Conservation (phyloP, 2,329 filamentous ascomycete genomes). For the Diplocarpon mali region DNA sequence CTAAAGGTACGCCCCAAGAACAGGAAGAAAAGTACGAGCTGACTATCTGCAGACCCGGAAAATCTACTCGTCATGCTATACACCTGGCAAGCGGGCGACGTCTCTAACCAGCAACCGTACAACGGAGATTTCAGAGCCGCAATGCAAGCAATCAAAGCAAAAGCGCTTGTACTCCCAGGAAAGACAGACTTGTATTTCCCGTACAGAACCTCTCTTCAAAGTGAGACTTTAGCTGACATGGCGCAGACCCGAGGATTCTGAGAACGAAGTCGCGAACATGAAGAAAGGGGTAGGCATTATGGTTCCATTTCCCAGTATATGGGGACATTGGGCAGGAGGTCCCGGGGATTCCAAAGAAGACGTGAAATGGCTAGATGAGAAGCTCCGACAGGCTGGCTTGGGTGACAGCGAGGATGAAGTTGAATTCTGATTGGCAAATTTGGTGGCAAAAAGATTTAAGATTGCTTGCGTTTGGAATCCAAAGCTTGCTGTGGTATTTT, state of each 20-base stretch:
- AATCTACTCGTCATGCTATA: slow-evolving; percentile 65
- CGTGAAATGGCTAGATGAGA: slow-evolving; percentile 57
- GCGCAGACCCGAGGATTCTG: slow-evolving; percentile 59
- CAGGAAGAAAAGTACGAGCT: neutral
- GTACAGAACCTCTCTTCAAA: slow-evolving; percentile 25
- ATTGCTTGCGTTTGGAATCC: no score
- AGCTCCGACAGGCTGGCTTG: slow-evolving; percentile 20
- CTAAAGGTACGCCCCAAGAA: slow-evolving; percentile 38
- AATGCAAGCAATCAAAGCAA: slow-evolving; percentile 60
- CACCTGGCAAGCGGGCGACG: slow-evolving; percentile 68
- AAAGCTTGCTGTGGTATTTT: no score
- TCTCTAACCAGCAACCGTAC: slow-evolving; percentile 57
- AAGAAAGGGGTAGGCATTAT: slow-evolving; percentile 44
- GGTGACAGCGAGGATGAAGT: slow-evolving; percentile 2
- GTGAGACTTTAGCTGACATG: neutral
- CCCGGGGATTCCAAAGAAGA: slow-evolving; percentile 63
- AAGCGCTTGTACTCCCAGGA: slow-evolving; percentile 56
- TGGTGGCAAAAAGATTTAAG: neutral
- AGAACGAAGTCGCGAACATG: slow-evolving; percentile 60
- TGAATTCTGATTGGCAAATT: slow-evolving; percentile 4
- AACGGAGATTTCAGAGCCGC: slow-evolving; percentile 54
- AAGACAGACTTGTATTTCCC: slow-evolving; percentile 76
- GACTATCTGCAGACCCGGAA: slow-evolving; percentile 45
- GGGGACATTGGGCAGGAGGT: slow-evolving; percentile 58
- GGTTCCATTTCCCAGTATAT: slow-evolving; percentile 46